Evolutionary conservation across 2,329 filamentous ascomycete species (phyloP).

Genomic region (Lasiodiplodia gonubiensis): DNA sequence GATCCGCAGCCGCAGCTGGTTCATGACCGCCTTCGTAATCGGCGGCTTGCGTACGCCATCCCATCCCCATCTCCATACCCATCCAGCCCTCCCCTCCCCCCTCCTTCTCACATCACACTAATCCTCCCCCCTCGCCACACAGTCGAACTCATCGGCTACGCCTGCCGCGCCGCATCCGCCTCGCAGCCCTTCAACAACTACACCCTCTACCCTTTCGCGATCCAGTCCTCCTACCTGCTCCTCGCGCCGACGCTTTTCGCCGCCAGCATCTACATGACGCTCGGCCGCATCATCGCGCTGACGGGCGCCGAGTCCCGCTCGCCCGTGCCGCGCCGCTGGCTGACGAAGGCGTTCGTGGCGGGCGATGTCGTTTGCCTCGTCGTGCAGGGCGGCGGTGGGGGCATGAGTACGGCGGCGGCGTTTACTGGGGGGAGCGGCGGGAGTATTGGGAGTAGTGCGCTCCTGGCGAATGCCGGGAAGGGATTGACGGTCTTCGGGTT

Average conservation of each 20-base stretch:
- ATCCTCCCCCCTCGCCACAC: neutral
- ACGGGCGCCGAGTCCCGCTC: conserved; percentile 43
- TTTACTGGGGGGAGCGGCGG: neutral
- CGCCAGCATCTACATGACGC: conserved; percentile 53
- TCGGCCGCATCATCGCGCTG: conserved; percentile 47
- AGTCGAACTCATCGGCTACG: conserved; percentile 60
- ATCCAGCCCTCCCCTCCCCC: neutral
- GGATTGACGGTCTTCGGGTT: conserved; percentile 55
- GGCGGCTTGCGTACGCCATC: neutral
- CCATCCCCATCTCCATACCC: neutral
- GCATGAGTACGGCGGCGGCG: conserved; percentile 30
- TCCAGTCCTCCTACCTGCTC: conserved; percentile 53
- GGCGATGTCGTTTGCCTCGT: conserved; percentile 50
- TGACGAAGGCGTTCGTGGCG: conserved; percentile 51
- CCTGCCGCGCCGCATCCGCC: conserved; percentile 50
- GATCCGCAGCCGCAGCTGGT: neutral
- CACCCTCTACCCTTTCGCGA: conserved; percentile 50
- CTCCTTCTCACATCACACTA: neutral
- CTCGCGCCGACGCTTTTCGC: conserved; percentile 55
- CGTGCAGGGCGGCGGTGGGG: conserved; percentile 41
- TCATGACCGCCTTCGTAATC: neutral
- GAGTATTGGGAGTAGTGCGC: conserved; percentile 28
- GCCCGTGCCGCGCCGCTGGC: conserved; percentile 41
- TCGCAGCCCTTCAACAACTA: conserved; percentile 40
- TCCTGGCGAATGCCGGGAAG: neutral